A percentile compares a stretch with the other conserved stretches of the same genome.
These are phyloP conservation scores for Lanmaoa rubissima DNA, from an alignment of 768 basidiomycete genomes.

Conservation along the genomic window DNA sequence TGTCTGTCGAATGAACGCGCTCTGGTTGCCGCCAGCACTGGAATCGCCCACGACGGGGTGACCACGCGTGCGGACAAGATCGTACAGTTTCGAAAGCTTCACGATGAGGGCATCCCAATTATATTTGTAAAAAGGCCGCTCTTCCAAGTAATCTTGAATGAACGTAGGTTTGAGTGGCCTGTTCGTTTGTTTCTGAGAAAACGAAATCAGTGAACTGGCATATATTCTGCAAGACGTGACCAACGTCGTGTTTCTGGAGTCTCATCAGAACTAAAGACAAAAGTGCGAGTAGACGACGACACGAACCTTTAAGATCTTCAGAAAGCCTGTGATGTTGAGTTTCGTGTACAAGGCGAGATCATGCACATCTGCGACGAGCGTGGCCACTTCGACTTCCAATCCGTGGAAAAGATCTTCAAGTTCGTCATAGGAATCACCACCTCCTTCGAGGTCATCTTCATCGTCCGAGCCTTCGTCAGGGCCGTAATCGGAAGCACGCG, in stretches of 20 bases:
- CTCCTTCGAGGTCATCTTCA: conserved; percentile 44
- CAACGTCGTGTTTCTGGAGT: conserved; percentile 88
- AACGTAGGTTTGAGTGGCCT: conserved; percentile 82
- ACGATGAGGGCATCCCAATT: conserved; percentile 96
- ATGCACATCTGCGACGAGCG: conserved; percentile 89
- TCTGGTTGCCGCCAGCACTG: conserved; percentile 92
- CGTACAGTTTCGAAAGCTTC: conserved; percentile 91
- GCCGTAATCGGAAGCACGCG: conserved; percentile 41
- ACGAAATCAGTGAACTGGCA: conserved; percentile 7
- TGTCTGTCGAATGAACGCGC: conserved; percentile 96
- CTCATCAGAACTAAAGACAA: conserved; percentile 6
- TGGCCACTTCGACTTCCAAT: conserved; percentile 93
- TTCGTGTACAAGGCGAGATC: conserved; percentile 93
- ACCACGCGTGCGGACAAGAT: conserved; percentile 92
- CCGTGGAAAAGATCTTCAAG: conserved; percentile 84
- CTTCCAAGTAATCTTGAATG: conserved; percentile 88
- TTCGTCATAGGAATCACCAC: conserved; percentile 62
- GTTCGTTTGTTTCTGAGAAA: conserved; percentile 84
- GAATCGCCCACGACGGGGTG: conserved; percentile 94
- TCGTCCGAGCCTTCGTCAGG: conserved; percentile 73
- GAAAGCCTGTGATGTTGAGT: conserved; percentile 97
- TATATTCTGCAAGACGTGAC: conserved; percentile 3
- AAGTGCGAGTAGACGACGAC: not conserved
- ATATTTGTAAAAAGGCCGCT: conserved; percentile 94
- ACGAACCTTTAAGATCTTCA: conserved; percentile 92